Evolutionary conservation across 2,329 filamentous ascomycete genomes (phyloP).

Genomic region (Trichoderma sp.): DNA sequence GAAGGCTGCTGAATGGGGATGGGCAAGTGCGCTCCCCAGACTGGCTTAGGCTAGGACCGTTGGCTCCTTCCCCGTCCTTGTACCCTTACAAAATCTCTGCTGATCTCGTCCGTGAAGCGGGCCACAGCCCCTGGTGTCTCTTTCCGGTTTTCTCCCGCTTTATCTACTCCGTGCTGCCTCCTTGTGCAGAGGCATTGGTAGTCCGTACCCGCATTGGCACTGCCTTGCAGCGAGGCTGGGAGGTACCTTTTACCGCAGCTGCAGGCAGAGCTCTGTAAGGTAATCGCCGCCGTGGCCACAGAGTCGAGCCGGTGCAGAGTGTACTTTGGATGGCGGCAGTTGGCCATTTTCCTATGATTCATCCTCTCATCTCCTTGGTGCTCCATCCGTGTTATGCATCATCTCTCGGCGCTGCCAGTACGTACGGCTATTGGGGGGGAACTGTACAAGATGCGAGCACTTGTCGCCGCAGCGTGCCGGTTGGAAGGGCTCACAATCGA

Average conservation of each 20-base stretch:
- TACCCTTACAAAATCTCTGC: slow-evolving; percentile 17
- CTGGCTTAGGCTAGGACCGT: slow-evolving; percentile 10
- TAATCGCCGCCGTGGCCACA: background rate
- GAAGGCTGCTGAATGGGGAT: slow-evolving; percentile 17
- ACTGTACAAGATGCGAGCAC: background rate
- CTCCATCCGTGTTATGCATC: slow-evolving; percentile 12
- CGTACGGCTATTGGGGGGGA: background rate
- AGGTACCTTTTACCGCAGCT: background rate
- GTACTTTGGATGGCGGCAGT: background rate
- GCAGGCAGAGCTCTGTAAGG: background rate
- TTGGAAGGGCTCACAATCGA: background rate
- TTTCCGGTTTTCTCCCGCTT: slow-evolving; percentile 13
- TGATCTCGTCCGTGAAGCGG: slow-evolving; percentile 18
- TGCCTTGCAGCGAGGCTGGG: background rate
- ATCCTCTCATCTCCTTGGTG: slow-evolving; percentile 12
- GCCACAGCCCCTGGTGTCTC: slow-evolving; percentile 11
- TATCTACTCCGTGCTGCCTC: background rate
- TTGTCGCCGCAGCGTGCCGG: background rate
- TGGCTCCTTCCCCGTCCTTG: slow-evolving; percentile 17
- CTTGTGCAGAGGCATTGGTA: background rate
- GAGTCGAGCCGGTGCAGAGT: background rate
- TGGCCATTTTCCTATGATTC: background rate
- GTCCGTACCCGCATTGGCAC: background rate
- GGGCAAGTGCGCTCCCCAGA: slow-evolving; percentile 14
- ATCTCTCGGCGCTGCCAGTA: background rate